Base-by-base conservation (phyloP, 78 protist genomes). In the Chrysochromulina parva region DNA sequence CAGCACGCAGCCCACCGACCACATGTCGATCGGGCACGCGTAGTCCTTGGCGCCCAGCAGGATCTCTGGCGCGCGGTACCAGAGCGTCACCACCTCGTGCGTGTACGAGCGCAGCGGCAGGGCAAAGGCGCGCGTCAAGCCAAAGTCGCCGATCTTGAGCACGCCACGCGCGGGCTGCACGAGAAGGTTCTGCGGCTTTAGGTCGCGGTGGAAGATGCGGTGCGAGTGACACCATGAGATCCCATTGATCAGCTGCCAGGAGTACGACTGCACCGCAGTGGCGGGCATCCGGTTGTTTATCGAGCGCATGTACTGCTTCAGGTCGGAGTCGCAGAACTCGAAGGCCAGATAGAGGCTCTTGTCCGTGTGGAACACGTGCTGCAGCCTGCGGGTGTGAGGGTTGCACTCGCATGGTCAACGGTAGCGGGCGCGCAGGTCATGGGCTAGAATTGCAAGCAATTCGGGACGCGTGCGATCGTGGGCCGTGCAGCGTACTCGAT, bases 111-210 rank as follows among this genome's bases (percentile, higher is more conserved):
- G 48, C 19, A 3, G 22, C 22, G 84, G 84, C 84, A 76, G 54
- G 22, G 28, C n/a, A 26, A 76, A 57, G 3, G 81, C 91, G 54
- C 95, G 65, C 24, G 90, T 90, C 54, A 91, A 89, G 26, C 95
- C 95, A 59, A 94, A 94, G 74, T 94, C 95, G 28, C 86, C 38
- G 38, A 38, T 38, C 38, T 38, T 38, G 38, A 38, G 38, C 38
- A 38, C 38, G 38, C 38, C 38, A 55, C 66, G 7, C 19, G 19
- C 2, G 9, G 6, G 22, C 22, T 19, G 59, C 38, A 92, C 11
- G 47, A 95, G 69, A 24, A 95, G 81, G 82, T 95, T 95, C 60
- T 92, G 93, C 9, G 96, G 96, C 91, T 95, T 38, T 38, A 38
- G 38, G 38, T 38, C 38, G 38, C 38, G 38, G 38, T 38, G 38